A percentile compares a stretch with the other conserved stretches of the same genome.
Conservation (phyloP, 139 green algal genomes). For the Chlorella sp. region DNA sequence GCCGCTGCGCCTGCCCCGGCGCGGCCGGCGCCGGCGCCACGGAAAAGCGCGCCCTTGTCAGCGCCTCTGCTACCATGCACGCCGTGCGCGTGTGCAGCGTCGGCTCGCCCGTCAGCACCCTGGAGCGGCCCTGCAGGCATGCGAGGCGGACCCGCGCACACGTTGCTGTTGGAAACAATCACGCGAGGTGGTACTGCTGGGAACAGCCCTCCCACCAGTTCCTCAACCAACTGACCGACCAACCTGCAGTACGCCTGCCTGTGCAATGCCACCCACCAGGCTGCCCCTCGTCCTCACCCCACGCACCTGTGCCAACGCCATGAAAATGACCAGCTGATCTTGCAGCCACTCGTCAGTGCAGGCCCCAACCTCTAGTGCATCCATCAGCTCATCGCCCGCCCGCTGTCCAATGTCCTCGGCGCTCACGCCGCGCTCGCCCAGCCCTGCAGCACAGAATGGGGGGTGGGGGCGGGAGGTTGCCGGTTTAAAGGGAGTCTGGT, state of each 20-base stretch:
- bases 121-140: conserved; percentile 52
- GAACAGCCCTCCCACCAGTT: background rate
- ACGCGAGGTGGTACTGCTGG: background rate
- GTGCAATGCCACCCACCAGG: background rate
- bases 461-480: no score
- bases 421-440: conserved; percentile 45
- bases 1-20: background rate
- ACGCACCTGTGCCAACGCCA: conserved; percentile 70
- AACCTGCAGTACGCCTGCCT: no score
- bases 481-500: no score
- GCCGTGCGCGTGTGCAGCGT: conserved; percentile 86
- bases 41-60: conserved; percentile 56
- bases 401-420: conserved; percentile 51
- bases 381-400: conserved; percentile 62
- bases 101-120: conserved; percentile 60
- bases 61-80: conserved; percentile 66
- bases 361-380: conserved; percentile 57
- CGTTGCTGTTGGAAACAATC: background rate
- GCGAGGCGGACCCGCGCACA: background rate
- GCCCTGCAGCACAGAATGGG: conserved; percentile 31
- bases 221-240: no score
- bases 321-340: conserved; percentile 90
- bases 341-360: conserved; percentile 56
- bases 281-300: no score
- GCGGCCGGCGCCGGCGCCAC: no score